Evolutionary conservation across 805 yeast species (phyloP), one percentile per base, ranked within the genome.

Genomic region (Wickerhamiella lipophila): DNA sequence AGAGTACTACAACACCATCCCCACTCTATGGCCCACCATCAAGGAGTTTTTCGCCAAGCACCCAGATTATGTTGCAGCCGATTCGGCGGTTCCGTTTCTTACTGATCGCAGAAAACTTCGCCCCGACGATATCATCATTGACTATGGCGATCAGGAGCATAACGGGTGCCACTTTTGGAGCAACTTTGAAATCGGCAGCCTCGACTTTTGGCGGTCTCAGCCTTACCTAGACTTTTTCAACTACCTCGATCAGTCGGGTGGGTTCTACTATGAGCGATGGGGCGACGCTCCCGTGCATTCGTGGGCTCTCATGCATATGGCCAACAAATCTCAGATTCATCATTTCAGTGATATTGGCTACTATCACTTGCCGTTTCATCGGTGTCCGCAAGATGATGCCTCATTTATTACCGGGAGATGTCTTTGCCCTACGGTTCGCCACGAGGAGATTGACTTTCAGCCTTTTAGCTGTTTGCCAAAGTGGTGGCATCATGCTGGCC

Each of bases 281-380:
- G 96, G 96, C 13, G 96, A 87, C 66, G 95, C 95, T 0, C 95
- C 95, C 0, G 83, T 86, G 13, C 95, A 86, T 62, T 70, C 89
- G 0, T 68, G 85, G 25, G 94, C 78, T 1, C 78, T 75, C 1
- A 62, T 82, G 0, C 61, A 83, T 39, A 61, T 83, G 40, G 64
- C 83, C 53, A 75, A 78, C 53, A 72, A 68, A 47, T 61, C 68
- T 15, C 81, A 84, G 59, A 64, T 87, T 38, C 81, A 79, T 60
- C 85, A 81, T 67, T 83, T 87, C 63, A 79, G 79, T 50, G 94
- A 86, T 57, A 70, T 86, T 15, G 95, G 95, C 0, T 86, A 86
- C 61, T 71, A 63, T 53, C 96, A 86, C 66, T 63, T 68, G 0
- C 94, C 94, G 4, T 82, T 80, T 61, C 64, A 47, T 50, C 58